Conservation (phyloP, 371 early-diverging fungal genomes). For the Circinella minor region DNA sequence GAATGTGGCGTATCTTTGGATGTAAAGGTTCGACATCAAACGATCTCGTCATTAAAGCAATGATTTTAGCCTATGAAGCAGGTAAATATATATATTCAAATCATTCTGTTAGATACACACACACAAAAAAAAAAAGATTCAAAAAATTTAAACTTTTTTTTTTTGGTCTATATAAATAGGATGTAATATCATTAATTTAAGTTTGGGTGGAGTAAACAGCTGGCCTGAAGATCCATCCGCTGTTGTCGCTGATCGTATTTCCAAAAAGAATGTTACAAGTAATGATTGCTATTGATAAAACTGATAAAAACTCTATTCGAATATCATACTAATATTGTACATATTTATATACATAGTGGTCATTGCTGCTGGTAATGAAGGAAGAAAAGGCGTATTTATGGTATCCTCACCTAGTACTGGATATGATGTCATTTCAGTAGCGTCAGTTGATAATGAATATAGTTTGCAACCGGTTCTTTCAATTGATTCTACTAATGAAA, state of each 20-base stretch:
- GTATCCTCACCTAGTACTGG: conserved; percentile 61
- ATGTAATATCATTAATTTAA: conserved; percentile 72
- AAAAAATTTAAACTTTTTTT: not conserved
- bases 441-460: conserved; percentile 61
- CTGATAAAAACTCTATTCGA: too few relatives aligned
- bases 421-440: conserved; percentile 56
- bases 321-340: too few relatives aligned
- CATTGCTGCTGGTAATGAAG: conserved; percentile 71
- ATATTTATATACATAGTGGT: conserved; percentile 38
- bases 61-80: conserved; percentile 66
- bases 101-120: too few relatives aligned
- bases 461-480: conserved; percentile 27
- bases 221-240: conserved; percentile 64
- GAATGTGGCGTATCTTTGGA: conserved; percentile 72
- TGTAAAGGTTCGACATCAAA: conserved; percentile 65
- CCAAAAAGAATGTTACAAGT: conserved; percentile 38
- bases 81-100: conserved; percentile 38
- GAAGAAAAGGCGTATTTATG: conserved; percentile 56
- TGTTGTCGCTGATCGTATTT: conserved; percentile 54
- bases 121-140: not conserved
- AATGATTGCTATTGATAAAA: not conserved
- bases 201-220: conserved; percentile 68
- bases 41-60: conserved; percentile 71
- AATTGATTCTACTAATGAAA: conserved; percentile 12
- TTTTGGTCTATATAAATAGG: conserved; percentile 17